A percentile compares a stretch with the other conserved stretches of the same genome.
Conservation (phyloP, 2,329 filamentous ascomycete species). For the Alternaria viburni region DNA sequence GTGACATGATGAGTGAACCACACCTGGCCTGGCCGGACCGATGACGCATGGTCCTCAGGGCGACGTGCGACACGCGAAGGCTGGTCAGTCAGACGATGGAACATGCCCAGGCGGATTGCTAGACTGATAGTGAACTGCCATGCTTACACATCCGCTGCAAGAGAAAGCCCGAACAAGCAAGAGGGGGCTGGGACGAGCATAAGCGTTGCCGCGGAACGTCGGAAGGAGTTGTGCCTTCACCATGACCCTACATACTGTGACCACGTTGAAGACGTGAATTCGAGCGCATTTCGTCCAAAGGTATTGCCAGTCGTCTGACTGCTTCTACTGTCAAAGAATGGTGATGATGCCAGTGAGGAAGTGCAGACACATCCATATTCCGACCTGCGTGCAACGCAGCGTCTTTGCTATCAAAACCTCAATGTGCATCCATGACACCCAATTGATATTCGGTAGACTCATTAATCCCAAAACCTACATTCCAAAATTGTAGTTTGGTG, state of each 20-base stretch:
- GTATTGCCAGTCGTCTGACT: neutral
- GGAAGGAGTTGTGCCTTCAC: neutral
- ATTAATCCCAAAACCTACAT: neutral
- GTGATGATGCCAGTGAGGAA: neutral
- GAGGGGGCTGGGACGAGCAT: neutral
- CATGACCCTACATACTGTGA: neutral
- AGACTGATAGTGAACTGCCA: neutral
- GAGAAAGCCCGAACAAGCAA: neutral
- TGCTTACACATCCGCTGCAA: conserved; percentile 1
- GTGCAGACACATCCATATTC: neutral
- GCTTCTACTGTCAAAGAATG: neutral
- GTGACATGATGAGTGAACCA: conserved; percentile 1
- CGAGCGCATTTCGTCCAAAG: neutral
- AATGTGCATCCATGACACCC: neutral
- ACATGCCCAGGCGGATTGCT: neutral
- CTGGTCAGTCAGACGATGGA: neutral
- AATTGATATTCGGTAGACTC: neutral
- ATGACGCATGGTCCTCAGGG: neutral
- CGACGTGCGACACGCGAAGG: neutral
- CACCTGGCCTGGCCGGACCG: neutral
- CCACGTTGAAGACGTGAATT: neutral
- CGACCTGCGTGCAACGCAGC: neutral
- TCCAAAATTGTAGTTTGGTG: neutral
- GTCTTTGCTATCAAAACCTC: neutral
- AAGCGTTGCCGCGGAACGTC: neutral